Evolutionary conservation across 2,329 filamentous ascomycete genomes (phyloP), one percentile per base, ranked within the genome.

Genomic region (Neofusicoccum sp.): DNA sequence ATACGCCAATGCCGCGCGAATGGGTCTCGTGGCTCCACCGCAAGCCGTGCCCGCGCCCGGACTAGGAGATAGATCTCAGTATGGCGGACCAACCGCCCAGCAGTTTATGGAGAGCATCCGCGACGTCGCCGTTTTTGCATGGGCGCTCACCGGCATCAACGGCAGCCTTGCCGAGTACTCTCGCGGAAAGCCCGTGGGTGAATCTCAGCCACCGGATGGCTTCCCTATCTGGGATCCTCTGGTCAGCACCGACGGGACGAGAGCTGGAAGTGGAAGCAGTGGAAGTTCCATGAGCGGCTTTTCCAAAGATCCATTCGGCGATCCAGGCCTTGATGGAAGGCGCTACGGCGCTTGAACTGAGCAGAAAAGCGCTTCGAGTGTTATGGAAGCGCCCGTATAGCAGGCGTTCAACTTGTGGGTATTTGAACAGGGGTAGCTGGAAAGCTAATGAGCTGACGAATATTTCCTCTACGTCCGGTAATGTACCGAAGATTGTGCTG

Each of bases 91-190:
- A 38, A 78, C 82, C 16, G 70, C 81, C 48, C 81, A 85, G 28
- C 82, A 86, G 58, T 85, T 95, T 67, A 91, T 95, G 89, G 82
- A 83, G 59, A 89, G 88, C 2, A 96, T 96, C 65, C 86, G 89
- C 61, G 90, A 95, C 58, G 89, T 93, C 49, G 90, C 89, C 1
- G 89, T 95, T n/a, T 95, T 96, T 71, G 90, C 90, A 8, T 96
- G 90, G 90, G 88, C 87, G 1, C 76, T 93, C 9, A 85, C 87
- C 26, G 90, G 90, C 24, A 93, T 93, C 77, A 93, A 95, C 71
- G 88, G 88, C 12, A 87, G 85, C 41, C 76, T 93, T 58, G 85
- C 86, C 14, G 80, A 84, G 3, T 89, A 88, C 67, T 80, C 84
- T 47, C 80, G 79, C 4, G 89, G 89, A 2, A 79, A 77, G 30